These are phyloP conservation scores for Cladosporium sp. DNA, from an alignment of 2,329 filamentous ascomycete species.

Conservation along the genomic window DNA sequence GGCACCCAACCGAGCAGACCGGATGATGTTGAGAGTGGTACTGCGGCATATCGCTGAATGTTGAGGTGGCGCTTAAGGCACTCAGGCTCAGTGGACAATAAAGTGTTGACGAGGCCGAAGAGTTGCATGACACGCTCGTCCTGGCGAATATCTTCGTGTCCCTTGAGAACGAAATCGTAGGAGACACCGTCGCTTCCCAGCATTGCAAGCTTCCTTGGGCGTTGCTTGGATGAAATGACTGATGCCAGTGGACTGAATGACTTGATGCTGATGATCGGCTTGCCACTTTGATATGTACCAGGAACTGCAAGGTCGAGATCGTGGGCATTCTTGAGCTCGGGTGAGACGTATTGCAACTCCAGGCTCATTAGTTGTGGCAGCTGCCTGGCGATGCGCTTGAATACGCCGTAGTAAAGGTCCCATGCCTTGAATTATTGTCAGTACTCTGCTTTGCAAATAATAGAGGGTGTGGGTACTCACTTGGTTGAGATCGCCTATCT, in stretches of 20 bases:
- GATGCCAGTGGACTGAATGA: slow-evolving; percentile 87
- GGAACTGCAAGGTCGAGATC: slow-evolving; percentile 94
- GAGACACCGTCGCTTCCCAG: slow-evolving; percentile 84
- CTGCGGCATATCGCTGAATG: slow-evolving; percentile 95
- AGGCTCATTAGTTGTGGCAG: slow-evolving; percentile 88
- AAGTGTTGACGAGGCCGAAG: slow-evolving; percentile 94
- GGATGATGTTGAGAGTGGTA: slow-evolving; percentile 93
- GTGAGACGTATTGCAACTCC: slow-evolving; percentile 95
- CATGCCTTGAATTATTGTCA: slow-evolving; percentile 60
- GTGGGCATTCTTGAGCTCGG: slow-evolving; percentile 80
- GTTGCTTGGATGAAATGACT: slow-evolving; percentile 96
- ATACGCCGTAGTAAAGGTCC: slow-evolving; percentile 99
- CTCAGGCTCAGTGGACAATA: slow-evolving; percentile 90
- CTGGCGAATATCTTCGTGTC: slow-evolving; percentile 98
- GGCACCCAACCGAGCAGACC: slow-evolving; percentile 95
- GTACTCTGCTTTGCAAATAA: neutral
- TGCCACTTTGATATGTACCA: slow-evolving; percentile 82
- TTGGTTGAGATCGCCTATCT: slow-evolving; percentile 92
- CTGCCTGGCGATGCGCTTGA: slow-evolving; percentile 91
- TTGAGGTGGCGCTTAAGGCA: slow-evolving; percentile 96
- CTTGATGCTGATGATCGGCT: slow-evolving; percentile 78
- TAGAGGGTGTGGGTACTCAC: neutral
- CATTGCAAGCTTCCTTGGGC: slow-evolving; percentile 84
- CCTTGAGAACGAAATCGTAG: slow-evolving; percentile 91
- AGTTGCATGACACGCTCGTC: slow-evolving; percentile 99